Evolutionary conservation across 495 filamentous ascomycete species (phyloP).

Genomic region (Daldinia caldariorum): DNA sequence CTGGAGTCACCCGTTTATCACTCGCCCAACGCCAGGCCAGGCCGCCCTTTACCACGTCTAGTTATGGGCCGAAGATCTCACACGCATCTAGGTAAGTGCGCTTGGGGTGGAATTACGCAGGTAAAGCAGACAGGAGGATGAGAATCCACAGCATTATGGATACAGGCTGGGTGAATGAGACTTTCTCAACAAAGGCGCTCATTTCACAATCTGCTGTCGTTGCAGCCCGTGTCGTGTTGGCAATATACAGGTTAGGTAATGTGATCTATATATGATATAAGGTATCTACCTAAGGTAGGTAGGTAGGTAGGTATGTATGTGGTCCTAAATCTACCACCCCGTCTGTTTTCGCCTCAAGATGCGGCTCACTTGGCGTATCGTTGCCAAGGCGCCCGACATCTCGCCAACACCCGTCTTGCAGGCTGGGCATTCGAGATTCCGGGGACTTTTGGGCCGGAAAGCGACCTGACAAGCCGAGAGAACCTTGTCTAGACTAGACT

Average conservation of each 20-base stretch:
- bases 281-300: too few relatives aligned
- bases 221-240: not conserved
- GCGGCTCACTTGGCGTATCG: slow-evolving; percentile 31
- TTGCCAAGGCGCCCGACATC: slow-evolving; percentile 41
- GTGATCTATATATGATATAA: slow-evolving; percentile 2
- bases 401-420: slow-evolving; percentile 35
- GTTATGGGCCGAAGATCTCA: slow-evolving; percentile 34
- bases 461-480: slow-evolving; percentile 25
- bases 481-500: slow-evolving; percentile 18
- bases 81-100: slow-evolving; percentile 5
- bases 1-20: not conserved
- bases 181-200: not conserved
- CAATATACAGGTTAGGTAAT: slow-evolving; percentile 9
- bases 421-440: slow-evolving; percentile 41
- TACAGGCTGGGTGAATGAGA: not conserved
- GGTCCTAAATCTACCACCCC: slow-evolving; percentile 8
- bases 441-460: slow-evolving; percentile 20
- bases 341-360: slow-evolving; percentile 10
- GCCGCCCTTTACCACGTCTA: slow-evolving; percentile 26
- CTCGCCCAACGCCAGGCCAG: not conserved
- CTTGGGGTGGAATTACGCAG: slow-evolving; percentile 21
- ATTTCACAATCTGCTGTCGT: slow-evolving; percentile 10
- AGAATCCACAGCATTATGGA: not conserved
- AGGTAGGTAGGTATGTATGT: not conserved
- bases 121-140: slow-evolving; percentile 7